These are phyloP conservation scores for Filobasidium wieringae DNA, from an alignment of 768 basidiomycete genomes.

Conservation along the genomic window DNA sequence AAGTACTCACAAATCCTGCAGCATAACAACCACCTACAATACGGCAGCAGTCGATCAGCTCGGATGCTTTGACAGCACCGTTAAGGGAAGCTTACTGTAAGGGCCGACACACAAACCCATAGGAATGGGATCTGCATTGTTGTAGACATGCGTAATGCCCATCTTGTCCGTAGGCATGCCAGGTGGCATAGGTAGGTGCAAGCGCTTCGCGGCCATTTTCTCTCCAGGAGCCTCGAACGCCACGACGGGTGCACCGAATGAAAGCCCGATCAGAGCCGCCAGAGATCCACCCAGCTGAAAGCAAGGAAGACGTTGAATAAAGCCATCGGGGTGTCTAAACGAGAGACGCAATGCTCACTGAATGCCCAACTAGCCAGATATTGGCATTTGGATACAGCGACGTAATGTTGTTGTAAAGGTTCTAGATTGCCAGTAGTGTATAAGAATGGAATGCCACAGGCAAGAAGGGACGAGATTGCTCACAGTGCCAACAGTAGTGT, in stretches of 20 bases:
- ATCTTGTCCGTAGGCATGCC: constrained; percentile 32
- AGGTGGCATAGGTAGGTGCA: constrained; percentile 80
- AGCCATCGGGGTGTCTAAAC: background rate
- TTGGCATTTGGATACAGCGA: constrained; percentile 78
- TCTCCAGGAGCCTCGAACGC: constrained; percentile 87
- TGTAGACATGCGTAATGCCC: constrained; percentile 68
- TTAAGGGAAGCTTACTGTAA: constrained; percentile 17
- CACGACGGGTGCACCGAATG: constrained; percentile 87
- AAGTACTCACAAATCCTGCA: constrained; percentile 55
- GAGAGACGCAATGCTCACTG: constrained; percentile 13
- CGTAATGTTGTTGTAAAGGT: constrained; percentile 82
- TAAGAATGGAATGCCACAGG: background rate
- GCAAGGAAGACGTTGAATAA: constrained; percentile 24
- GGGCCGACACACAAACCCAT: constrained; percentile 43
- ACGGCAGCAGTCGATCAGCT: background rate
- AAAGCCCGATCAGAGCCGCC: constrained; percentile 68
- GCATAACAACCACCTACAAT: constrained; percentile 57
- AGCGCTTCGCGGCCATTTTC: constrained; percentile 58
- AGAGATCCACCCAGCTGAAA: constrained; percentile 75
- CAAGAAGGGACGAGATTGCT: constrained; percentile 27
- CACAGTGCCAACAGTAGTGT: constrained; percentile 76
- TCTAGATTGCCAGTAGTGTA: constrained; percentile 43
- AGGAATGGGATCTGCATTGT: constrained; percentile 87
- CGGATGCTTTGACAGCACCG: no score
- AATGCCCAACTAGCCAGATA: constrained; percentile 71